These are phyloP conservation scores for Talaromyces nanjingensis DNA, from an alignment of 495 filamentous ascomycete species.

Conservation along the genomic window DNA sequence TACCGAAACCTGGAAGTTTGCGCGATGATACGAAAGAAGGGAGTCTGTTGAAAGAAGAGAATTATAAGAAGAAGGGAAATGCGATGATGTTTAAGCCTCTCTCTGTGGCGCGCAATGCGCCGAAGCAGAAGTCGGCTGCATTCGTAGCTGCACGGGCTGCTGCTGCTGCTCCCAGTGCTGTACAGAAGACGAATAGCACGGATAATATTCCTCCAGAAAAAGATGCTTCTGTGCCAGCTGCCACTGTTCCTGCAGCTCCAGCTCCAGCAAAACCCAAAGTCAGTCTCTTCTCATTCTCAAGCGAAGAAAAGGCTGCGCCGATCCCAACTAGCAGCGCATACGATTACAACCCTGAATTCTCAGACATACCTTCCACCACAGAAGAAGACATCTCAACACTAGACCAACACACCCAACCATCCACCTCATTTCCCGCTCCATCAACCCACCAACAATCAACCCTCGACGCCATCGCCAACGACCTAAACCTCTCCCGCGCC, in stretches of 20 bases:
- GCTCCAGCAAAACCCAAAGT: conserved; percentile 43
- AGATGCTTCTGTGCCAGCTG: neutral
- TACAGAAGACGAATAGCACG: neutral
- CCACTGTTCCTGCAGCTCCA: conserved; percentile 12
- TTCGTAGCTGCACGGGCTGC: conserved; percentile 12
- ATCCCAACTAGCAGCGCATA: conserved; percentile 22
- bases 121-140: conserved; percentile 51
- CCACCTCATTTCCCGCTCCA: conserved; percentile 14
- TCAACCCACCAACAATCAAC: conserved; percentile 27
- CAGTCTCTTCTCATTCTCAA: conserved; percentile 54
- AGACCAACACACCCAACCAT: conserved; percentile 13
- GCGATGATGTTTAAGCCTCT: conserved; percentile 83
- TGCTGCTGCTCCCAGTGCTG: neutral
- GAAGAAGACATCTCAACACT: neutral
- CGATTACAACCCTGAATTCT: conserved; percentile 32
- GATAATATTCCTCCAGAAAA: neutral
- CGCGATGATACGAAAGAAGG: conserved; percentile 15
- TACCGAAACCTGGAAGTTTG: conserved; percentile 16
- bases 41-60: conserved; percentile 25
- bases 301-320: conserved; percentile 19
- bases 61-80: conserved; percentile 66
- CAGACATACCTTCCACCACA: conserved; percentile 16
- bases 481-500: conserved; percentile 66
- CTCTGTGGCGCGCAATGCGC: conserved; percentile 64
- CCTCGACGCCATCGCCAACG: conserved; percentile 58